Conservation (phyloP, 2,329 filamentous ascomycete genomes). For the Xylariaceae sp. region DNA sequence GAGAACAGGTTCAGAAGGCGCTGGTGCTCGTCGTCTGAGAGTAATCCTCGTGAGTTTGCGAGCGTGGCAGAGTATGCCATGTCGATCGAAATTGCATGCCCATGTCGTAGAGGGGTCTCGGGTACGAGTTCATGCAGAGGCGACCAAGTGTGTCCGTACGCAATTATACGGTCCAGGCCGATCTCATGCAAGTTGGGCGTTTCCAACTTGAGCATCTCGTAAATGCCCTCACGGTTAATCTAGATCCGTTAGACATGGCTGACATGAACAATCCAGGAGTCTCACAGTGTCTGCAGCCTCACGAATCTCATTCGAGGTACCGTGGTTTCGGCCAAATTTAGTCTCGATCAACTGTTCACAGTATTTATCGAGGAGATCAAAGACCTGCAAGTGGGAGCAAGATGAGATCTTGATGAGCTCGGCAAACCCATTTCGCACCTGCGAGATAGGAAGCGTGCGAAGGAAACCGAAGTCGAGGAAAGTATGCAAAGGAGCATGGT, state of each 20-base stretch:
- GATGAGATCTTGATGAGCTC: constrained; percentile 74
- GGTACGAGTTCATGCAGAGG: constrained; percentile 68
- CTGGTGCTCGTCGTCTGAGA: constrained; percentile 57
- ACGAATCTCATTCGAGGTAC: constrained; percentile 51
- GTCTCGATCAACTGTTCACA: constrained; percentile 64
- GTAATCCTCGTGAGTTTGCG: constrained; percentile 57
- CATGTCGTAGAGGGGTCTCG: constrained; percentile 64
- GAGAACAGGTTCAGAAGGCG: constrained; percentile 66
- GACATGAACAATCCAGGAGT: neutral
- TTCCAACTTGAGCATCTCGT: constrained; percentile 71
- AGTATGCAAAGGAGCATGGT: constrained; percentile 67
- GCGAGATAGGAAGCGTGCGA: constrained; percentile 61
- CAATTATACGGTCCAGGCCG: constrained; percentile 67
- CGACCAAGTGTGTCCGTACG: constrained; percentile 71
- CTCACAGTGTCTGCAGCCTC: constrained; percentile 51
- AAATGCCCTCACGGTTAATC: constrained; percentile 66
- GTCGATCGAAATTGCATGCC: constrained; percentile 71
- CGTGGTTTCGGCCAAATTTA: constrained; percentile 60
- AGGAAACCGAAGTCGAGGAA: constrained; percentile 72
- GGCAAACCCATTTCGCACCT: constrained; percentile 70
- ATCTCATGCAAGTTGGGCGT: constrained; percentile 72
- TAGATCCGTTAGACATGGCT: constrained; percentile 13
- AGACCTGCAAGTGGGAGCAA: constrained; percentile 62
- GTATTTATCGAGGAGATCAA: constrained; percentile 64
- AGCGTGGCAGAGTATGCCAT: constrained; percentile 73